A percentile compares a stretch with the other conserved stretches of the same genome.
Evolutionary conservation across 2,329 filamentous ascomycete species (phyloP).

Genomic region (Xenoacremonium recifei): DNA sequence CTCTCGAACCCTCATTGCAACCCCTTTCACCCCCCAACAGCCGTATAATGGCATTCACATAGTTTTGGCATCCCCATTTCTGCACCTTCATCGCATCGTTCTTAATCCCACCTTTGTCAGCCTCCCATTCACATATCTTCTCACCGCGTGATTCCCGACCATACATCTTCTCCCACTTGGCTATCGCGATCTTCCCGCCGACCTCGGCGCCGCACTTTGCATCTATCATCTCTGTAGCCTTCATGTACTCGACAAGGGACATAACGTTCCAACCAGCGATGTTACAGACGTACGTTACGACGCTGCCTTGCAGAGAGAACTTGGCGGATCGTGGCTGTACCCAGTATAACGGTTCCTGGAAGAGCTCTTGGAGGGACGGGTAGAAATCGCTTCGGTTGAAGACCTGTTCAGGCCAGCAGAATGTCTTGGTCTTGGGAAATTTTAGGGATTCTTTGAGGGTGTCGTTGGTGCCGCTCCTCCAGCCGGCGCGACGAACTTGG

Average conservation of each 20-base stretch:
- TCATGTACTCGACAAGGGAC: neutral
- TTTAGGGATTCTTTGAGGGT: neutral
- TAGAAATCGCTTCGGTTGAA: neutral
- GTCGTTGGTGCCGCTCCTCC: neutral
- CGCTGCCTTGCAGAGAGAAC: neutral
- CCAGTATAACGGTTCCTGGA: neutral
- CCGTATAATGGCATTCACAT: conserved; percentile 1
- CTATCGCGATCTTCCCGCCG: neutral
- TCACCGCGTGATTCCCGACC: conserved; percentile 8
- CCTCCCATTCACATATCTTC: conserved; percentile 9
- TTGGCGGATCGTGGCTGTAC: neutral
- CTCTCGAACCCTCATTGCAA: conserved; percentile 1
- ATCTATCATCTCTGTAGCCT: neutral
- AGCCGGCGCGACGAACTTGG: too few relatives aligned
- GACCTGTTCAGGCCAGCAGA: neutral
- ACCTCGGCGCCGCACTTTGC: neutral
- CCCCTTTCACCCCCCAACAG: neutral
- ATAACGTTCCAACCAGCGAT: neutral
- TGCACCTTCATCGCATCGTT: conserved; percentile 2
- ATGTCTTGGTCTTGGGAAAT: neutral
- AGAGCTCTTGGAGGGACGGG: neutral
- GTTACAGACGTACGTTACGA: neutral
- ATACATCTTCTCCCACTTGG: conserved; percentile 3
- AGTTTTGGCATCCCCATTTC: conserved; percentile 1
- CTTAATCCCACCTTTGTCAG: conserved; percentile 4